A percentile compares a stretch with the other conserved stretches of the same genome.
Evolutionary conservation across 352 stramenopile genomes (phyloP).

Genomic region (Globisporangium solare): DNA sequence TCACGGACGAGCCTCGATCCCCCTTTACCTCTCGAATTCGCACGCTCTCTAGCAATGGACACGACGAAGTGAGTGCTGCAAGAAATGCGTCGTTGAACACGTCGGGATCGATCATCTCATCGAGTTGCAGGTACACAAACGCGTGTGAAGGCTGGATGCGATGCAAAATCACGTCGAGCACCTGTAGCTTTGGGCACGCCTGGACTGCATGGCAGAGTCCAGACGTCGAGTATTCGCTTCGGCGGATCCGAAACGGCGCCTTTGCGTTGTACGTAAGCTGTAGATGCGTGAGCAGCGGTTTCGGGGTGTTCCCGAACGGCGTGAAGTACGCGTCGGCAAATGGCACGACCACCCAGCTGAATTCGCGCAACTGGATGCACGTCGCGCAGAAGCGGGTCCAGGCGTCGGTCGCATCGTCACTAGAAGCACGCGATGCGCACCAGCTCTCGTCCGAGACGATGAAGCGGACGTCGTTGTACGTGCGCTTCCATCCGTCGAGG

Average conservation of each 20-base stretch:
- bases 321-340: slow-evolving; percentile 68
- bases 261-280: slow-evolving; percentile 51
- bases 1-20: slow-evolving; percentile 12
- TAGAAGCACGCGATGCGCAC: slow-evolving; percentile 13
- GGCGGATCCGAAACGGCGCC: slow-evolving; percentile 39
- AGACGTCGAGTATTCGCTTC: slow-evolving; percentile 43
- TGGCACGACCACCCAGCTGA: slow-evolving; percentile 66
- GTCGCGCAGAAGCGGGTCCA: slow-evolving; percentile 42
- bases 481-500: slow-evolving; percentile 60
- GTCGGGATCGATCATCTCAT: slow-evolving; percentile 51
- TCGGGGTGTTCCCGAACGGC: slow-evolving; percentile 34
- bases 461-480: slow-evolving; percentile 37
- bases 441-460: slow-evolving; percentile 35
- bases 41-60: slow-evolving; percentile 22
- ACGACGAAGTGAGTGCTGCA: slow-evolving; percentile 18
- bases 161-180: slow-evolving; percentile 45
- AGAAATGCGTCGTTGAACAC: slow-evolving; percentile 49
- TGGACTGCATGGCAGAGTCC: slow-evolving; percentile 31
- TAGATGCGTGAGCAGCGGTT: slow-evolving; percentile 31
- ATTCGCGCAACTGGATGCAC: slow-evolving; percentile 40
- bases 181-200: slow-evolving; percentile 24
- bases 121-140: slow-evolving; percentile 47
- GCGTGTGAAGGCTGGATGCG: slow-evolving; percentile 38
- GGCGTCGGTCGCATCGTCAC: slow-evolving; percentile 9
- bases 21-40: slow-evolving; percentile 28